phyloP scores from a whole-genome alignment of 179 eudicot genomes.

The Gypsophila paniculata region DNA sequence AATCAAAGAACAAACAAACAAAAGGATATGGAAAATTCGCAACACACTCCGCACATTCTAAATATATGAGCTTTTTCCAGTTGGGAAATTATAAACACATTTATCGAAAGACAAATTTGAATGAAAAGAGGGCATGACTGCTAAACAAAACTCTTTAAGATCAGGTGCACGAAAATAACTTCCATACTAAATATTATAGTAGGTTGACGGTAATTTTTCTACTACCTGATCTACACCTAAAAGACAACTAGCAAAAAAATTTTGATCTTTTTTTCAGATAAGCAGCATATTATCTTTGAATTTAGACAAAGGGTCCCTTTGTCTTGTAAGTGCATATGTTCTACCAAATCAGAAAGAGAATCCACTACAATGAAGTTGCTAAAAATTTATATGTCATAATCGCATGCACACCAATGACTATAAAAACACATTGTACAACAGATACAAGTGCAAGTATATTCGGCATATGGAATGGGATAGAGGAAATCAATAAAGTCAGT shows the following conservation, averaged over 20 bases:
- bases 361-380: neutral
- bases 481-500: no score
- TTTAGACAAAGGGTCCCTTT: neutral
- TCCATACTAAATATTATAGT: no score
- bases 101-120: neutral
- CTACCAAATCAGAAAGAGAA: neutral
- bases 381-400: neutral
- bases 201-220: no score
- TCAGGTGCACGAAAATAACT: no score
- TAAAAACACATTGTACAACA: neutral
- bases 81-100: neutral
- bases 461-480: neutral
- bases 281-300: neutral
- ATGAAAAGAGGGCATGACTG: neutral
- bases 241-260: no score
- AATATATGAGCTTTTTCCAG: constrained; percentile 1
- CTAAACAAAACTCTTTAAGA: neutral
- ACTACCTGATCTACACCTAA: no score
- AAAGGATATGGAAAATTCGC: neutral
- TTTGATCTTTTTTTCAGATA: no score
- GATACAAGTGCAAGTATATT: neutral
- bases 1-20: neutral
- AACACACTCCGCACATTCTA: neutral
- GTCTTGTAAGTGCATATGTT: neutral
- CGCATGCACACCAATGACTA: neutral